Evolutionary conservation across 768 basidiomycete species (phyloP).

Genomic region (Coprinopsis marcescibilis): DNA sequence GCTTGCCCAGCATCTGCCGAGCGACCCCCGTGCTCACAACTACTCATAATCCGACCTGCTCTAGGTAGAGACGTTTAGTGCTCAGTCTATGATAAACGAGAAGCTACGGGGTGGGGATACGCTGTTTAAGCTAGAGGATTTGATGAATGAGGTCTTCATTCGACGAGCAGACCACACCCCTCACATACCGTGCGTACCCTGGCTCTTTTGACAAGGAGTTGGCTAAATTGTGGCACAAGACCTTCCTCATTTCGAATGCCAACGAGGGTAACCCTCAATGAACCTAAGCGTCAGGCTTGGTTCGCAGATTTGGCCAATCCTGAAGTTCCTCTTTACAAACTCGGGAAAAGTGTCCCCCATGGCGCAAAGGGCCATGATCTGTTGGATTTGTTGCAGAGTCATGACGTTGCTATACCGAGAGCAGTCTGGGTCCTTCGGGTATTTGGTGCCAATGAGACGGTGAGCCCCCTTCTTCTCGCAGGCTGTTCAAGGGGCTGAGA

Average conservation of each 20-base stretch:
- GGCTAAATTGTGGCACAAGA: conserved; percentile 26
- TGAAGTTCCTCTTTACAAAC: conserved; percentile 70
- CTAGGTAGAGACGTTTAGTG: conserved; percentile 64
- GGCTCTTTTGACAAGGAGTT: not conserved
- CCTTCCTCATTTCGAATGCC: conserved; percentile 72
- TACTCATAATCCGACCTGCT: conserved; percentile 3
- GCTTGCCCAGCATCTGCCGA: conserved; percentile 18
- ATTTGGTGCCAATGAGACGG: conserved; percentile 83
- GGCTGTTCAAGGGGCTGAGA: not conserved
- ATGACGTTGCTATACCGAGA: conserved; percentile 72
- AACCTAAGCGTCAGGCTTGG: conserved; percentile 76
- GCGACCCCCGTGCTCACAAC: not conserved
- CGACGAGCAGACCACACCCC: conserved; percentile 54
- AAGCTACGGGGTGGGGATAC: conserved; percentile 42
- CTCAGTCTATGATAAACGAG: conserved; percentile 46
- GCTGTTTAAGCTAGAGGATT: conserved; percentile 56
- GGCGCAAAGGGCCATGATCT: conserved; percentile 83
- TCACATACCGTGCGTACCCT: conserved; percentile 53
- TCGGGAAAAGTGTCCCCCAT: conserved; percentile 83
- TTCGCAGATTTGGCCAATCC: conserved; percentile 79
- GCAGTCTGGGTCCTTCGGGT: conserved; percentile 88
- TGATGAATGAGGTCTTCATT: conserved; percentile 72
- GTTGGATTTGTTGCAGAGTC: conserved; percentile 69
- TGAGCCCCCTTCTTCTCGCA: conserved; percentile 22
- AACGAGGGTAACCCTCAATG: conserved; percentile 75